Evolutionary conservation across 1,284 basidiomycete genomes (phyloP).

Genomic region (Bjerkandera adusta): DNA sequence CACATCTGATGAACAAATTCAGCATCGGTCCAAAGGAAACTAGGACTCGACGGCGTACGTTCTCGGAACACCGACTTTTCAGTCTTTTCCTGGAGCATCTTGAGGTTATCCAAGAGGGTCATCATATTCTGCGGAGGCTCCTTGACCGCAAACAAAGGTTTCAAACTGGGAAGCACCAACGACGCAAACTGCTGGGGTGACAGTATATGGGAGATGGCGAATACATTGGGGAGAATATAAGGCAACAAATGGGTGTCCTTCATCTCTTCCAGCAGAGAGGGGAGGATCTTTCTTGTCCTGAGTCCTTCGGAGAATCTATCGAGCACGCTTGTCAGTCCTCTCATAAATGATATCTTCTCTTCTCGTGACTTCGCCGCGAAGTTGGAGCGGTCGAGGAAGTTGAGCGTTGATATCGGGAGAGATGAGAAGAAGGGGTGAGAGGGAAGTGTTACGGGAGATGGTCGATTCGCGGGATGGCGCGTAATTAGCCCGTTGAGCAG

Average conservation of each 20-base stretch:
- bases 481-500: constrained; percentile 80
- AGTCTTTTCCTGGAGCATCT: constrained; percentile 88
- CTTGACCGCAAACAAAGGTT: constrained; percentile 87
- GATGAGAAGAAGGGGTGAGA: constrained; percentile 92
- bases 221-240: constrained; percentile 98
- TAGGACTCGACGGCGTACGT: constrained; percentile 51
- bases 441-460: constrained; percentile 78
- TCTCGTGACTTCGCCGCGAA: constrained; percentile 94
- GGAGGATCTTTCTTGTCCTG: constrained; percentile 88
- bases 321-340: constrained; percentile 82
- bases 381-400: constrained; percentile 93
- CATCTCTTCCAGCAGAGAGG: constrained; percentile 96
- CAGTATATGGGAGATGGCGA: constrained; percentile 82
- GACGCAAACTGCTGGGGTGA: constrained; percentile 80
- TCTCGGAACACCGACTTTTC: constrained; percentile 86
- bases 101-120: constrained; percentile 87
- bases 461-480: constrained; percentile 68
- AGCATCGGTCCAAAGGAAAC: neutral
- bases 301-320: constrained; percentile 88
- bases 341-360: constrained; percentile 96
- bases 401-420: constrained; percentile 94
- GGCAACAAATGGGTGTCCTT: constrained; percentile 91
- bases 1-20: constrained; percentile 60
- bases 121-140: constrained; percentile 98
- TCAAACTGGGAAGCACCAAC: constrained; percentile 83